These are phyloP conservation scores for Tieghemostelium lacteum DNA, from an alignment of 78 protist species.

Conservation along the genomic window DNA sequence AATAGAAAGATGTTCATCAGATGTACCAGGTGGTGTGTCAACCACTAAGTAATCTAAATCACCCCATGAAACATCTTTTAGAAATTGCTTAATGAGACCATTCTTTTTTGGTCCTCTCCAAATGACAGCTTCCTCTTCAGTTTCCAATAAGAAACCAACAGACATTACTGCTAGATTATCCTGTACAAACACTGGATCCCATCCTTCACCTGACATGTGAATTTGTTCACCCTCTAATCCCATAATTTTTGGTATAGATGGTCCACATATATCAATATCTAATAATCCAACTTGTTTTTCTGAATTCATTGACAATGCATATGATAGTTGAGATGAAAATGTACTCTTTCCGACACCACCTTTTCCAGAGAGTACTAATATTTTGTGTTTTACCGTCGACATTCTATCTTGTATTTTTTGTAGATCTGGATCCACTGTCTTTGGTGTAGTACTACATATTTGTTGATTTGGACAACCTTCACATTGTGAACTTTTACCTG, in stretches of 20 bases:
- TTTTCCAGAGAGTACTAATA: constrained; percentile 98
- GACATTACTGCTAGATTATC: constrained; percentile 96
- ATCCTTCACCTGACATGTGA: constrained; percentile 92
- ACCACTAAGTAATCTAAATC: constrained; percentile 96
- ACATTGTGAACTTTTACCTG: constrained; percentile 94
- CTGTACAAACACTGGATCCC: constrained; percentile 94
- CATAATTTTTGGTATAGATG: constrained; percentile 94
- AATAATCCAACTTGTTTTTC: constrained; percentile 93
- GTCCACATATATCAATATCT: constrained; percentile 99
- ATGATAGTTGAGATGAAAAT: constrained; percentile 94
- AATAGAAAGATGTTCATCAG: constrained; percentile 99
- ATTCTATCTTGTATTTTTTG: constrained; percentile 74
- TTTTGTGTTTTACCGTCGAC: constrained; percentile 80
- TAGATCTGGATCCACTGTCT: constrained; percentile 89
- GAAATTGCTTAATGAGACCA: constrained; percentile 97
- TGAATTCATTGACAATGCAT: constrained; percentile 74
- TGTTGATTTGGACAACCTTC: constrained; percentile 97
- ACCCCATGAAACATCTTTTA: constrained; percentile 98
- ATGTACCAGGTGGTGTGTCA: constrained; percentile 99
- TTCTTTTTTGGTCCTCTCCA: constrained; percentile 99
- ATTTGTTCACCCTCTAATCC: constrained; percentile 90
- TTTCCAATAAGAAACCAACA: constrained; percentile 95
- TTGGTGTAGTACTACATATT: constrained; percentile 90
- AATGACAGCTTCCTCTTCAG: constrained; percentile 96
- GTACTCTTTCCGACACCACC: constrained; percentile 99